Base-by-base conservation (phyloP, 2,329 filamentous ascomycete genomes). In the Ilyonectria sp. region DNA sequence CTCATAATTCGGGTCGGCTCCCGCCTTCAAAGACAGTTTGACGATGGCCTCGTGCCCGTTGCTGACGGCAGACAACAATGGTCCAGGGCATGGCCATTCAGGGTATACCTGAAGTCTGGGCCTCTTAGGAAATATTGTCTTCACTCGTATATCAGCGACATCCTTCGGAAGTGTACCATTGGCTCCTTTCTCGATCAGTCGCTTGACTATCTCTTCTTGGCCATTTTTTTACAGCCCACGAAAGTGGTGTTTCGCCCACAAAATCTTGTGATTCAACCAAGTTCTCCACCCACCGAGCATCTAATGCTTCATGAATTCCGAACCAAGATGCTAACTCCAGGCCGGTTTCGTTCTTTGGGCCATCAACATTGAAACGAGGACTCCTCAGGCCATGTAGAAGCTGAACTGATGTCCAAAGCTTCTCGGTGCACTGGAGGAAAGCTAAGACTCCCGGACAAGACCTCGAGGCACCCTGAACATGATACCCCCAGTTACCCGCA, bases 151-250 rank as follows among this genome's bases (percentile, higher is more conserved):
- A 26, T 26, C 26, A 26, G 26, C 59, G 13, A 29, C 2, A 2
- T 55, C 49, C 26, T 62, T 31, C 17, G 43, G 21, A 15, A 37
- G 10, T 11, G 47, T 17, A 5, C 26, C 23, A 0, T 46, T 49
- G 8, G 19, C 26, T n/a, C 61, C 54, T 6, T 37, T 63, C 49
- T 63, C 46, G 6, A 63, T 49, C 3, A 63, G 21, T 46, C 26
- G 54, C 13, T 43, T 17, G 0, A 58, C 29, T 5, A 50, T 33
- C 23, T 9, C 26, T 4, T 37, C 23, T 21, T 63, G 61, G 1
- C 46, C 46, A 46, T 63, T 63, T 26, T 26, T 56, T 26, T 11
- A 46, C 19, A 5, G 61, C 61, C 61, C 54, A 63, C 1, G 26
- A 31, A 2, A 63, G 50, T 17, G 61, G 61, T 2, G 46, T 63